These are phyloP conservation scores for Tuber umbilicatum DNA, from an alignment of 495 filamentous ascomycete species.

Conservation along the genomic window DNA sequence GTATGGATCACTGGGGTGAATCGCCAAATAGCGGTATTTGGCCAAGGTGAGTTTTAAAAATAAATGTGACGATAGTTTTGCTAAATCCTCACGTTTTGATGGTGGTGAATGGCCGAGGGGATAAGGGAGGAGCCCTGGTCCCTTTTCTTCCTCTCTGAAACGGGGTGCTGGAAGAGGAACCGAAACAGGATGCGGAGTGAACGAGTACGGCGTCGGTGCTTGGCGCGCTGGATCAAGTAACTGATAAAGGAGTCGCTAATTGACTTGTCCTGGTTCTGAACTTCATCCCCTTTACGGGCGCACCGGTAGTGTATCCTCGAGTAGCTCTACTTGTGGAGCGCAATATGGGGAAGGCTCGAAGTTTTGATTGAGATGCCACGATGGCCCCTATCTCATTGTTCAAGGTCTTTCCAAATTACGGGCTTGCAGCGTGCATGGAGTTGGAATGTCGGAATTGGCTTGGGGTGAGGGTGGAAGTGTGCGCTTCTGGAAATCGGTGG, in stretches of 20 bases:
- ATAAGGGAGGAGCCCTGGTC: neutral
- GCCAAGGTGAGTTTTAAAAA: neutral
- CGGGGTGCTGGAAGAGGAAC: neutral
- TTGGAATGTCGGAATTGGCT: neutral
- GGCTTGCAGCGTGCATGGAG: neutral
- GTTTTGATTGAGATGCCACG: neutral
- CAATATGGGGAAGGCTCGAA: neutral
- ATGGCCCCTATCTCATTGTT: neutral
- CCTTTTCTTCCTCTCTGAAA: neutral
- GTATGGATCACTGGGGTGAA: neutral
- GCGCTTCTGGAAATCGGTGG: neutral
- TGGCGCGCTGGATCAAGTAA: neutral
- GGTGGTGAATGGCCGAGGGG: neutral
- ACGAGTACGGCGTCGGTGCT: neutral
- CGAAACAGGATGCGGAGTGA: neutral
- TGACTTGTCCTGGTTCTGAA: neutral
- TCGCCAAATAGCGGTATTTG: neutral
- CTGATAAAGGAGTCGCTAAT: neutral
- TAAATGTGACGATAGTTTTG: slow-evolving; percentile 2
- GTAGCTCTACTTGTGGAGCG: too few relatives aligned
- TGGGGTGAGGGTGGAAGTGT: neutral
- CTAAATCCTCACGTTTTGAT: neutral
- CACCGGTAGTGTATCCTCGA: neutral
- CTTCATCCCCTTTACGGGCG: neutral
- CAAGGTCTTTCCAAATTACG: neutral